Base-by-base conservation (phyloP, 306 rosid species). In the Mimosa bimucronata region DNA sequence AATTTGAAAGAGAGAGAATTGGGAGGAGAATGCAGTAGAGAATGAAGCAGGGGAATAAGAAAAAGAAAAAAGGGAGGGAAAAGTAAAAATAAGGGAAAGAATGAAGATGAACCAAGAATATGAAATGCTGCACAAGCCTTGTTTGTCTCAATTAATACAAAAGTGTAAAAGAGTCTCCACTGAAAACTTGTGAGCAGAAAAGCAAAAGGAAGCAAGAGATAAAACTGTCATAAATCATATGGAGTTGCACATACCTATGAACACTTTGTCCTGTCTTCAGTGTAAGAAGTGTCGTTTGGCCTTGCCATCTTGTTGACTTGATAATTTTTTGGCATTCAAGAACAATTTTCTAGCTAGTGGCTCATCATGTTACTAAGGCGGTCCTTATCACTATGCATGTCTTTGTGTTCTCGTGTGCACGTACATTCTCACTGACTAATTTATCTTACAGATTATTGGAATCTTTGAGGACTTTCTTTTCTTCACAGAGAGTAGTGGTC, bases 381-480 rank as follows among this genome's bases (percentile, higher is more conserved):
- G 19, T 70, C 60, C 41, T 31, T 53, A 52, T 64, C 42, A 38
- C 16, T 23, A 31, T 68, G 52, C 21, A 4, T 41, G 53, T 68
- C n/a, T 34, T 34, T 34, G 19, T 37, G 30, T 21, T 21, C 31
- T 68, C 31, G 9, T 81, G 48, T 66, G 67, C 69, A 18, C 38
- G 25, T 29, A 21, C 83, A 48, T 78, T 41, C 73, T 16, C 42
- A 67, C 72, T 84, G 61, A 79, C 76, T 25, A 34, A 68, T 75
- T 81, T 57, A 71, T 75, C 50, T 16, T 78, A 85, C 90, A 95
- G 99, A 88, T 95, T 48, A 85, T 90, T 80, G 93, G 88, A 82
- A 83, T 91, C 58, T 95, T 90, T 81, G 88, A 88, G 79, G 86
- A 86, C 50, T 88, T 91, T 78, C 88, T 93, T 83, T 85, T 90